Percentiles rank a stretch among this genome's conserved stretches.
Conservation (phyloP, 257 asterid species). For the Nicotiana otophora region DNA sequence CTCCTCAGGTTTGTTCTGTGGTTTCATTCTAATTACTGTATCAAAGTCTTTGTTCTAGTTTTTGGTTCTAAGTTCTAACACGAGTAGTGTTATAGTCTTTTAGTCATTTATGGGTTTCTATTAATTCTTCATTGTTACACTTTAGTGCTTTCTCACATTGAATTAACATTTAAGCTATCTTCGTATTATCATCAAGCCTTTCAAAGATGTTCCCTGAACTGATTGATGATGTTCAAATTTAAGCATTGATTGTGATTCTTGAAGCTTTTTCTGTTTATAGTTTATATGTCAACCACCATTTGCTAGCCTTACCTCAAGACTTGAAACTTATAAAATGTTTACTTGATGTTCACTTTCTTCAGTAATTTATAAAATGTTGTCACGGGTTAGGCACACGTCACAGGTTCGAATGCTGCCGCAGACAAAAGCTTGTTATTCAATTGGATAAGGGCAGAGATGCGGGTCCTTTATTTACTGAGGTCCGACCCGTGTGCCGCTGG, state of each 20-base stretch:
- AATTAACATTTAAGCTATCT: neutral
- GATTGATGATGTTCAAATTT: neutral
- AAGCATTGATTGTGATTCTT: neutral
- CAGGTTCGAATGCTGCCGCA: too few relatives aligned
- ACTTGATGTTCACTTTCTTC: neutral
- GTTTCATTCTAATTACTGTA: neutral
- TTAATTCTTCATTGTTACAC: neutral
- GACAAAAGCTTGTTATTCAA: too few relatives aligned
- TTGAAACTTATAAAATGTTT: neutral
- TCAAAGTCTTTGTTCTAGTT: neutral
- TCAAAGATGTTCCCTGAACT: neutral
- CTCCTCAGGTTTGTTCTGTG: slow-evolving; percentile 57
- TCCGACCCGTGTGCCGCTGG: too few relatives aligned
- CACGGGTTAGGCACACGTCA: too few relatives aligned
- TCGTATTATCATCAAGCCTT: neutral
- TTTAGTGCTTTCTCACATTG: neutral
- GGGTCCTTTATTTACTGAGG: too few relatives aligned
- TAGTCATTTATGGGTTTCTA: neutral
- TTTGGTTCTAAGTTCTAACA: neutral
- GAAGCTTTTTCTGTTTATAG: neutral
- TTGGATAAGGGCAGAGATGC: too few relatives aligned
- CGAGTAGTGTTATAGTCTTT: neutral
- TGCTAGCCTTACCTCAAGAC: neutral
- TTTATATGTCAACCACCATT: neutral
- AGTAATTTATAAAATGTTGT: neutral